phyloP scores from a whole-genome alignment of 257 asterid genomes.

The Misopates orontium region DNA sequence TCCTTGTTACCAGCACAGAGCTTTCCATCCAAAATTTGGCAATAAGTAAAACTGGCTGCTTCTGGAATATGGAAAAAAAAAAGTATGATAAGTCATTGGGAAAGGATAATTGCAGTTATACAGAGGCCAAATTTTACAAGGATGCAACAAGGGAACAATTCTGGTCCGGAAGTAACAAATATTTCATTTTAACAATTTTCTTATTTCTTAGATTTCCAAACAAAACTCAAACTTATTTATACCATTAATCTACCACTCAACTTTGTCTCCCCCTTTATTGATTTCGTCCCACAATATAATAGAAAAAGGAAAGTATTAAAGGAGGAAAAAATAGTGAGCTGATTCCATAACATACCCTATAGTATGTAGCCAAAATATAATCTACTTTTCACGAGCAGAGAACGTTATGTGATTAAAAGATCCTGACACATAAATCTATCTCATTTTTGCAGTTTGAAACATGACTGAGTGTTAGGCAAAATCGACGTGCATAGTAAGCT shows the following conservation, averaged over 20 bases:
- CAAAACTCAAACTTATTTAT: no score
- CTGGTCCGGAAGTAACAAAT: conserved; percentile 4
- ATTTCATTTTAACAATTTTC: neutral
- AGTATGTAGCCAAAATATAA: no score
- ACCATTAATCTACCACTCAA: no score
- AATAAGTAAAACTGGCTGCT: conserved; percentile 96
- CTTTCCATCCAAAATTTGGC: conserved; percentile 97
- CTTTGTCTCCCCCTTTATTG: neutral
- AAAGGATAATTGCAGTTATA: neutral
- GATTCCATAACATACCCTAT: no score
- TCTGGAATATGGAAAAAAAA: conserved; percentile 45
- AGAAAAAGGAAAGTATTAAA: neutral
- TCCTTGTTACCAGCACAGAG: conserved; percentile 99
- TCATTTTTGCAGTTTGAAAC: no score
- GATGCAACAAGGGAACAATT: neutral
- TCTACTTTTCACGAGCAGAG: no score
- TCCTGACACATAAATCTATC: no score
- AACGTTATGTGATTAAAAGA: neutral
- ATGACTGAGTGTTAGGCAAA: no score
- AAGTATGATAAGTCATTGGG: neutral
- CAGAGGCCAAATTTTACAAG: neutral
- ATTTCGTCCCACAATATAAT: neutral
- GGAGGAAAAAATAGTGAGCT: neutral
- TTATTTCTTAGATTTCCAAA: no score
- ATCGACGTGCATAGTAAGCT: no score